These are phyloP conservation scores for Daldinia caldariorum DNA, from an alignment of 495 filamentous ascomycete genomes.

Conservation along the genomic window DNA sequence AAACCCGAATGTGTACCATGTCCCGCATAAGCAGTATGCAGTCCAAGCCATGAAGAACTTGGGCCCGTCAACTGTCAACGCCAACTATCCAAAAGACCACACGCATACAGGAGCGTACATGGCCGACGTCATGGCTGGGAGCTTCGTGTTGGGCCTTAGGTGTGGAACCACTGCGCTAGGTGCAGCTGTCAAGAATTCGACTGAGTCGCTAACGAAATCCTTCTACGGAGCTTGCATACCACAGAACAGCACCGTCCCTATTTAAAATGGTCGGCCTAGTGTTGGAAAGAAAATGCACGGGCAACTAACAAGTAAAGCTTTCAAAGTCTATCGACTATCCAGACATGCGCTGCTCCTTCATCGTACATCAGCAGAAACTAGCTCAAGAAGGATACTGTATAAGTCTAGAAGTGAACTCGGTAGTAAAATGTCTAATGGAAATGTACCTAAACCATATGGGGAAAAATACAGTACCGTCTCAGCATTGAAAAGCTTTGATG, in stretches of 20 bases:
- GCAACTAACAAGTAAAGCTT: not conserved
- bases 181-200: constrained; percentile 46
- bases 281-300: not conserved
- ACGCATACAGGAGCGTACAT: constrained; percentile 66
- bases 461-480: too few relatives aligned
- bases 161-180: constrained; percentile 50
- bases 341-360: not conserved
- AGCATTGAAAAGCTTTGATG: too few relatives aligned
- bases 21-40: constrained; percentile 63
- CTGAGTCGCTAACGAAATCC: constrained; percentile 39
- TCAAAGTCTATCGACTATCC: not conserved
- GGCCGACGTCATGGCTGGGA: constrained; percentile 60
- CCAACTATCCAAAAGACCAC: constrained; percentile 66
- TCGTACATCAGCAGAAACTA: not conserved
- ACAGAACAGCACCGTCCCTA: constrained; percentile 47
- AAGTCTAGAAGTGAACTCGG: too few relatives aligned
- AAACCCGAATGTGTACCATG: constrained; percentile 55
- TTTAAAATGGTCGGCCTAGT: constrained; percentile 15
- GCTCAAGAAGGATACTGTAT: too few relatives aligned
- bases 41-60: constrained; percentile 61
- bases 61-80: constrained; percentile 54
- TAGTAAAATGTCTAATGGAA: too few relatives aligned
- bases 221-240: constrained; percentile 47
- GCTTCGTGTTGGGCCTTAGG: constrained; percentile 52
- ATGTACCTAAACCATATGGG: too few relatives aligned